Base-by-base conservation (phyloP, 257 asterid genomes). In the Scutellaria galericulata region DNA sequence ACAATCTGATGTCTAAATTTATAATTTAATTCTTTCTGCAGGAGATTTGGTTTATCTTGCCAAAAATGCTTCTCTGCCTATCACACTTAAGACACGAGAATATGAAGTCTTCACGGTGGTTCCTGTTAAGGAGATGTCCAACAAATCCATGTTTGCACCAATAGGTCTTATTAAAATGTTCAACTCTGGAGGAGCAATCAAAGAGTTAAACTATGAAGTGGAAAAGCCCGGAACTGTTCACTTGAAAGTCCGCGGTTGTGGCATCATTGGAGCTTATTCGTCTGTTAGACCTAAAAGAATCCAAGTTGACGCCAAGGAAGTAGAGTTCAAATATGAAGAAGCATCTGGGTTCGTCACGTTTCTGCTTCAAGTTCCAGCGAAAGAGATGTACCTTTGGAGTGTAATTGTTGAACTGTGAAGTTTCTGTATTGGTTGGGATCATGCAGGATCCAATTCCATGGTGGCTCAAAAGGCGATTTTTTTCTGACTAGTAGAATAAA, bases 181-280 rank as follows among this genome's bases (percentile, higher is more conserved):
- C 86, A 93, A 93, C 24, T 87, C 97, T 1, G 97, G 98, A 44
- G 98, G 91, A 73, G 97, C 97, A 7, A 80, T 93, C 67, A 87
- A 84, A 60, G 89, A 77, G 46, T 9, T 87, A 60, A 70, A 71
- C 0, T 85, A 84, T 71, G 96, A 87, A 78, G 10, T 13, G 15
- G 84, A 83, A 14, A 72, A 68, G 50, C 70, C 81, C 0, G 86
- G 85, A 70, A 66, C 70, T 0, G 78, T 87, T 15, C 4, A 62
- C 69, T 61, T 91, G 77, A 82, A 83, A 69, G 91, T 88, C 42
- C 89, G 87, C 0, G 96, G 96, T 0, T 83, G 90, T 44, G 97
- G 97, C 5, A 14, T 40, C 2, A 86, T 93, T 35, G 97, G 96
- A 59, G 96, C 97, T 27, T 93, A 89, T 80, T 84, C 96, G 24